Conservation (phyloP, 2,329 filamentous ascomycete species). For the Chaetomium sp. region DNA sequence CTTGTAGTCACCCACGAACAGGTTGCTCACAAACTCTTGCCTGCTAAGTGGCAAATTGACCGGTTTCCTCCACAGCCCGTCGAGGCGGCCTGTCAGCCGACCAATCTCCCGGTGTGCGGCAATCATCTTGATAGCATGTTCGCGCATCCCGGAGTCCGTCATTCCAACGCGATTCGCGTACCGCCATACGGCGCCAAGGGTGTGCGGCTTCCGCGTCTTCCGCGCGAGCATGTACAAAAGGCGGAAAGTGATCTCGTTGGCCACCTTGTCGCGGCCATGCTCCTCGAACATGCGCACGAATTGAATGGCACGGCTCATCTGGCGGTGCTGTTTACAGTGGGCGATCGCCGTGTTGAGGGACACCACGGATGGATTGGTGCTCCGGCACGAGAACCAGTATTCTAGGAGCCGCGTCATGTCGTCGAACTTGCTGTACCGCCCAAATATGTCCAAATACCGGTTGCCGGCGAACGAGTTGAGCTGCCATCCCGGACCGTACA, state of each 20-base stretch:
- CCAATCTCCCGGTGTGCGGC: neutral
- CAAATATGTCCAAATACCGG: slow-evolving; percentile 37
- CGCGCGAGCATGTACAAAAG: slow-evolving; percentile 35
- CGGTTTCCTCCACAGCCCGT: slow-evolving; percentile 4
- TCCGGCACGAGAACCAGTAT: slow-evolving; percentile 20
- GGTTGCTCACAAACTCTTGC: neutral
- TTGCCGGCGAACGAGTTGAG: slow-evolving; percentile 32
- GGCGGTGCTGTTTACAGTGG: slow-evolving; percentile 24
- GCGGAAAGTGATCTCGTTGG: slow-evolving; percentile 30
- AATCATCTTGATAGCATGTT: neutral
- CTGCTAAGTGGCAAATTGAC: neutral
- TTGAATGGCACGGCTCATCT: slow-evolving; percentile 20
- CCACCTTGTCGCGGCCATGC: neutral
- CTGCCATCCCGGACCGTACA: slow-evolving; percentile 43
- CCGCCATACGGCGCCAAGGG: slow-evolving; percentile 30
- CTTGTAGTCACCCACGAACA: slow-evolving; percentile 2
- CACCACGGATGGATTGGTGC: slow-evolving; percentile 24
- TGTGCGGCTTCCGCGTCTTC: slow-evolving; percentile 27
- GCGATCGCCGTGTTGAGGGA: slow-evolving; percentile 32
- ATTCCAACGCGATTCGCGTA: slow-evolving; percentile 26
- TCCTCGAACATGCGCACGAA: slow-evolving; percentile 24
- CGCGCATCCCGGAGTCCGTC: slow-evolving; percentile 27
- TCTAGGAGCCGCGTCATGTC: slow-evolving; percentile 30
- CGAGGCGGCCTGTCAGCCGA: slow-evolving; percentile 1
- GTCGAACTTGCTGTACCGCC: slow-evolving; percentile 32